Conservation (phyloP, 345 rosid genomes). For the Gossypioides kirkii region DNA sequence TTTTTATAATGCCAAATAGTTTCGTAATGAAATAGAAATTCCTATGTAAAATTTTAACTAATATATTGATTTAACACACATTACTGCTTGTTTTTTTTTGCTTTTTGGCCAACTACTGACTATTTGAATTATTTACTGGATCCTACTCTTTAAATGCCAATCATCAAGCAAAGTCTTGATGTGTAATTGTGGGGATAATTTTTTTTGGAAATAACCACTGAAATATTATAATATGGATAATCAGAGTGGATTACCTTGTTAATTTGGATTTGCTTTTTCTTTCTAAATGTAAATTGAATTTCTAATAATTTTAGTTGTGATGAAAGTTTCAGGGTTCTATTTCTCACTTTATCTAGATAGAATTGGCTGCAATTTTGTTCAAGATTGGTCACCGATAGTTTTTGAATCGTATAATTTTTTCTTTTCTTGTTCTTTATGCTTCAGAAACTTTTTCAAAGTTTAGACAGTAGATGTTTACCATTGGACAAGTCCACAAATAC, state of each 20-base stretch:
- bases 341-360: not conserved
- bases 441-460: not conserved
- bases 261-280: slow-evolving; percentile 1
- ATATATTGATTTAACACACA: no score
- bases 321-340: not conserved
- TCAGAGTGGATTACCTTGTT: not conserved
- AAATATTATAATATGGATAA: not conserved
- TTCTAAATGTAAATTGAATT: not conserved
- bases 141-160: not conserved
- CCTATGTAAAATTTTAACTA: no score
- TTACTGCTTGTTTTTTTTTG: no score
- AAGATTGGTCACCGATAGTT: not conserved
- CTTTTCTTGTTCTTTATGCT: not conserved
- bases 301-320: not conserved
- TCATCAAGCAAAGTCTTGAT: not conserved
- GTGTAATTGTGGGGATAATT: not conserved
- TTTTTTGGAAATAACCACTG: no score
- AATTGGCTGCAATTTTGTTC: not conserved
- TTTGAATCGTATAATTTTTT: not conserved
- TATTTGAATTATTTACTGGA: no score
- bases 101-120: no score
- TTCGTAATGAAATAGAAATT: no score
- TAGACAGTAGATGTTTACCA: not conserved
- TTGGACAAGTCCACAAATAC: not conserved
- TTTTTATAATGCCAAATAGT: no score